These are phyloP conservation scores for Ajuga reptans DNA, from an alignment of 305 asterid genomes.

Conservation along the genomic window DNA sequence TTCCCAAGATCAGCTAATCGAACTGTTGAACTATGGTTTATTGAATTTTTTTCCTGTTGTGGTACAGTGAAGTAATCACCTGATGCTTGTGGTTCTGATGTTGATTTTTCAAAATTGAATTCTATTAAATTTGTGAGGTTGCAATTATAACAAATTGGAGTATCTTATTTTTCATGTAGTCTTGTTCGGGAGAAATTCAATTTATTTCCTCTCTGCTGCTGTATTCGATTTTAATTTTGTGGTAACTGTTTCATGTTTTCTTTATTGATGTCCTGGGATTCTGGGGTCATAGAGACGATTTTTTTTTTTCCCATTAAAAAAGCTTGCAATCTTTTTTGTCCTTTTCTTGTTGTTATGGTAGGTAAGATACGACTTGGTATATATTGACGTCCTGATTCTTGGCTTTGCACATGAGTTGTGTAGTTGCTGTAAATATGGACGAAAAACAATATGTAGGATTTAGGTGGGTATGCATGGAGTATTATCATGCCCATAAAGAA, in stretches of 20 bases:
- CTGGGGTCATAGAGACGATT: too few species aligned
- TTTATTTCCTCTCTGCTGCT: neutral
- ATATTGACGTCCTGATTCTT: conserved; percentile 50
- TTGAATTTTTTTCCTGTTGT: neutral
- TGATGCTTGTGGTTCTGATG: neutral
- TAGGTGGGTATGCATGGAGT: conserved; percentile 48
- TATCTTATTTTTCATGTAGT: neutral
- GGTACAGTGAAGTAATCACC: neutral
- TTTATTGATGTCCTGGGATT: neutral
- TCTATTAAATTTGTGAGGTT: neutral
- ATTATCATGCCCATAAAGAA: conserved; percentile 41
- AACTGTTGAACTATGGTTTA: neutral
- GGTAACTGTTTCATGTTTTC: neutral
- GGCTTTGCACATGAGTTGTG: conserved; percentile 48
- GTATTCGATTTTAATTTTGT: neutral
- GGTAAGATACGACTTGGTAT: neutral
- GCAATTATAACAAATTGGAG: neutral
- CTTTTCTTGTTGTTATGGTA: neutral
- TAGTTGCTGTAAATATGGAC: conserved; percentile 61
- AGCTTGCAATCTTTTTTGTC: neutral
- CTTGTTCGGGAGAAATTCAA: neutral
- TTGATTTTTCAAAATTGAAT: neutral
- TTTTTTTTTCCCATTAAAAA: too few species aligned
- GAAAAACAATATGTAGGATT: conserved; percentile 36
- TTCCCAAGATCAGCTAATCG: neutral